Evolutionary conservation across 2,329 filamentous ascomycete species (phyloP), one percentile per base, ranked within the genome.

Genomic region (Ophiostoma novo-ulmi): DNA sequence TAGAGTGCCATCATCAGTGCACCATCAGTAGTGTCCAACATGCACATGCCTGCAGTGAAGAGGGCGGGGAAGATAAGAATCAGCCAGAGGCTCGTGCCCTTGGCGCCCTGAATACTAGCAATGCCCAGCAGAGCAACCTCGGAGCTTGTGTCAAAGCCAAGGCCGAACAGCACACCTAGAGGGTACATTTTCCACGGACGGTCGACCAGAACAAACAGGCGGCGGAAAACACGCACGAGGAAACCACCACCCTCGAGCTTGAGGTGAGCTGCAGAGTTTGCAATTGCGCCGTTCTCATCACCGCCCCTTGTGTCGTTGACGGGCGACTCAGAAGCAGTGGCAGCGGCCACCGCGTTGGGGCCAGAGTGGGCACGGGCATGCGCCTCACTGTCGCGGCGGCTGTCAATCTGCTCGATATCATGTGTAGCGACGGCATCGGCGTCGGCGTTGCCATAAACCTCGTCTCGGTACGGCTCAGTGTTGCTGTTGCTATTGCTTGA

Each of bases 141-240:
- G 8, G 92, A 97, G 58, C 91, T 96, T 0, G 95, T 98, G 78
- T 98, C 95, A 78, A 99, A 98, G 0, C 94, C 95, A 0, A 98
- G 83, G 0, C 94, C 95, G 76, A 94, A 98, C 5, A 98, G 82
- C 0, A 98, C 85, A 0, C 94, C 94, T 0, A 97, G 82, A 0
- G 93, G 93, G 75, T 96, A 95, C 93, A 97, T 97, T 79, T 98
- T 98, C 94, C 94, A 98, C 0, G 92, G 91, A 5, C 86, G 81
- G 75, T 90, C 87, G 41, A 90, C 84, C 35, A 96, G 82, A 61
- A 87, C 88, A 80, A 98, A 97, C 72, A 96, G 84, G 72, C 83
- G 87, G 71, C 90, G 88, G 69, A 97, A 87, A 1, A 95, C 77
- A 0, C 83, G 82, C 36, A 91, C 89, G 55, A 97, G 80, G 70